Conservation (phyloP, 768 basidiomycete genomes). For the Atractiella rhizophila region DNA sequence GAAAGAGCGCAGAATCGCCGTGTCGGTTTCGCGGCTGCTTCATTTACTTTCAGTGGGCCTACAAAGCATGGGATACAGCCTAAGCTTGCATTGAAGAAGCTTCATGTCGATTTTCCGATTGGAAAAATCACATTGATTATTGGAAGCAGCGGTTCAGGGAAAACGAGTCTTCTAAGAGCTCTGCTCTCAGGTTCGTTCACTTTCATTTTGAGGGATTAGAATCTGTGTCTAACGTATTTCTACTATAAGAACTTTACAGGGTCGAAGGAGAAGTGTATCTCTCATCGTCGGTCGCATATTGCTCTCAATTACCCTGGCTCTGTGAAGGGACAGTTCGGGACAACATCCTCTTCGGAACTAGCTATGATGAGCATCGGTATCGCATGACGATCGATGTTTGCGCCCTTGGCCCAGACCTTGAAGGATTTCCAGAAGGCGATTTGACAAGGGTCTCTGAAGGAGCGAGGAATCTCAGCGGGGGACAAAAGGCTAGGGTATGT, state of each 20-base stretch:
- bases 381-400: conserved; percentile 44
- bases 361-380: conserved; percentile 40
- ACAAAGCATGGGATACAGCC: conserved; percentile 1
- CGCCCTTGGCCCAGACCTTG: conserved; percentile 40
- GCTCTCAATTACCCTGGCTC: conserved; percentile 39
- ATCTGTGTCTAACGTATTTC: conserved; percentile 7
- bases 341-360: conserved; percentile 48
- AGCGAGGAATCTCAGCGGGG: conserved; percentile 9
- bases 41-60: conserved; percentile 15
- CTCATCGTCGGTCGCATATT: conserved; percentile 44
- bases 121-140: conserved; percentile 30
- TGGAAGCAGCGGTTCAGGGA: conserved; percentile 12
- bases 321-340: conserved; percentile 56
- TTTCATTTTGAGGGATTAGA: conserved; percentile 9
- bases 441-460: conserved; percentile 27
- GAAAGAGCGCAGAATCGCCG: conserved; percentile 17
- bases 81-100: conserved; percentile 30
- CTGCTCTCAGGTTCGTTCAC: conserved; percentile 15
- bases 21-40: conserved; percentile 22
- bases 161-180: too few species aligned
- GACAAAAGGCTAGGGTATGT: too few species aligned
- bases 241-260: neutral
- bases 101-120: conserved; percentile 37
- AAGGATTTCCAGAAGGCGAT: conserved; percentile 48
- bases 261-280: conserved; percentile 27